Base-by-base conservation (phyloP, 352 stramenopile genomes). In the Nothophytophthora sp. region DNA sequence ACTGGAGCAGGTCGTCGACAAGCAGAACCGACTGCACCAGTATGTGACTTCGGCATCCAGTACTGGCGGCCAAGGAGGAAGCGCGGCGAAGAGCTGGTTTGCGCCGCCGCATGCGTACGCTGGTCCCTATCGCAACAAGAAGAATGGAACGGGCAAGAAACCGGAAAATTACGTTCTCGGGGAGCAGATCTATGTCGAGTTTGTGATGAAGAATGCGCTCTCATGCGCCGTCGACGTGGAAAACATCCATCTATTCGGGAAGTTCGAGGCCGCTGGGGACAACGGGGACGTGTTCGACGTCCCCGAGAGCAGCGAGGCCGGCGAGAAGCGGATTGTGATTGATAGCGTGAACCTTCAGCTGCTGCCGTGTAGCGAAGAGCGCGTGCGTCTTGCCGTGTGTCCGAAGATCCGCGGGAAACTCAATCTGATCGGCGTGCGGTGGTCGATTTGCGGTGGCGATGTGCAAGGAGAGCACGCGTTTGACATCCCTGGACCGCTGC, bases 191-290 rank as follows among this genome's bases (percentile, higher is more conserved):
- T 95, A 92, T 41, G 84, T 95, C 6, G 84, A 95, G 45, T 92
- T 95, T 55, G 73, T 90, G 29, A 89, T 95, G 78, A 92, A 92
- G 50, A 95, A 95, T 44, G 77, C 81, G 9, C 63, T 95, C 2
- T 91, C 82, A 12, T 92, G 81, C 49, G 84, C 83, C 5, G 84
- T 95, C 19, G 81, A 90, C 38, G 76, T 95, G 8, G 76, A 88
- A 23, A 67, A 86, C 37, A 86, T 95, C 52, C 84, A 92, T 54
- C 65, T 95, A 18, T 92, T 74, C 52, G 84, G 84, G n/a, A 81
- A 70, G 25, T 89, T 91, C 37, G 76, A 90, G 34, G 42, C 58
- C 9, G 32, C 40, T 1, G 45, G 48, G 24, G 43, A 67, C 19
- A 38, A 62, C 15, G 43, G 47, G 3, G 67, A 56, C 15, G 42